These are phyloP conservation scores for Luzula sylvatica DNA, from an alignment of 176 grass and related monocot genomes.

Conservation along the genomic window DNA sequence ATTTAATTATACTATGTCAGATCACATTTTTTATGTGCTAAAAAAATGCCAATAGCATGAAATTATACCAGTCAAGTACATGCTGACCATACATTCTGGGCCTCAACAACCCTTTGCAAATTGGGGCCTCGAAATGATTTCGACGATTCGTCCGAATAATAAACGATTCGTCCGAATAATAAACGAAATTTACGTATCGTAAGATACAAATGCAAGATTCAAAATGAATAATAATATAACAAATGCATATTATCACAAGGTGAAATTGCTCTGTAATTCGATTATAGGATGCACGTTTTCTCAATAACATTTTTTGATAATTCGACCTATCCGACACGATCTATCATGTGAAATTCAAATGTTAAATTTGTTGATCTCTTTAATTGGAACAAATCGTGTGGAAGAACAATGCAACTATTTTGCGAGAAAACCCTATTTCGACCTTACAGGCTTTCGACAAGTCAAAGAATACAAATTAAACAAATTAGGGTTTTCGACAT, in stretches of 20 bases:
- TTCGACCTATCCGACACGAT: conserved; percentile 9
- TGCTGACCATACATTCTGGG: too few species aligned
- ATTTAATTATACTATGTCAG: too few species aligned
- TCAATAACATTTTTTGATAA: conserved; percentile 22
- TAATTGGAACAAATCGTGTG: not conserved
- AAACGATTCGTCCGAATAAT: too few species aligned
- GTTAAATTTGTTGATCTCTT: not conserved
- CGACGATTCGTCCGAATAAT: too few species aligned
- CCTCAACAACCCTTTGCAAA: too few species aligned
- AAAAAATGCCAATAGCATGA: too few species aligned
- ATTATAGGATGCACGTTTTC: conserved; percentile 28
- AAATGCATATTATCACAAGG: not conserved
- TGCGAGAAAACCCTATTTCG: not conserved
- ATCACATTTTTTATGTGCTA: too few species aligned
- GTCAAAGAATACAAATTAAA: conserved; percentile 1
- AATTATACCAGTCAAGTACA: too few species aligned
- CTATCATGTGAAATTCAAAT: not conserved
- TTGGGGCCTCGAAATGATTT: too few species aligned
- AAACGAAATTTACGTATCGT: too few species aligned
- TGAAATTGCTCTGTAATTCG: not conserved
- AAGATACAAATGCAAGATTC: too few species aligned
- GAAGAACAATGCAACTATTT: not conserved
- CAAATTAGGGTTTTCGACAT: not conserved
- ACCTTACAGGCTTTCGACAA: conserved; percentile 13
- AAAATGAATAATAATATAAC: not conserved